These are phyloP conservation scores for Artemisia tridentata DNA, from an alignment of 129 eudicot genomes.

Conservation along the genomic window DNA sequence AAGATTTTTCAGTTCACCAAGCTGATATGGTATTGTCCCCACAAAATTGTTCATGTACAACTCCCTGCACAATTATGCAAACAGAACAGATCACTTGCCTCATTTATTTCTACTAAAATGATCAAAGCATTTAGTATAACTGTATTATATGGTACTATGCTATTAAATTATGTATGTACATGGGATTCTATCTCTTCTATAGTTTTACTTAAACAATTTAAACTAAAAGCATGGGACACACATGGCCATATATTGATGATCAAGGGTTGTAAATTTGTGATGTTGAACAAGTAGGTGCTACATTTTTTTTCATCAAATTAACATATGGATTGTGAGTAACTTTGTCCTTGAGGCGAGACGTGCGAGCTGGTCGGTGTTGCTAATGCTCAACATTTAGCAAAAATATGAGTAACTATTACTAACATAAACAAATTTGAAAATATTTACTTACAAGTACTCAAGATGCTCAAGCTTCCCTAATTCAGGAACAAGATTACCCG, in stretches of 20 bases:
- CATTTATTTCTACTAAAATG: constrained; percentile 5
- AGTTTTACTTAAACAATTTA: not conserved
- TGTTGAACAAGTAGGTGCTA: not conserved
- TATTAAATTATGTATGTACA: not conserved
- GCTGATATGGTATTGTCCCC: constrained; percentile 57
- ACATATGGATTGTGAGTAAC: no score
- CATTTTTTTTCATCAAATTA: no score
- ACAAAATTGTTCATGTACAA: constrained; percentile 65
- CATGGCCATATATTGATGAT: not conserved
- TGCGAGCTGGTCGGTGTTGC: no score
- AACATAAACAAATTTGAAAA: not conserved
- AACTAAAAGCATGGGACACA: not conserved
- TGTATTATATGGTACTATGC: not conserved
- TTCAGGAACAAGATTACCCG: constrained; percentile 69
- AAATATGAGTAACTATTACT: no score
- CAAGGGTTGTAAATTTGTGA: not conserved
- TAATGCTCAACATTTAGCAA: no score
- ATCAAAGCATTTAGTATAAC: constrained; percentile 5
- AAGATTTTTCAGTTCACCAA: constrained; percentile 57
- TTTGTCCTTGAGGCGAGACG: no score
- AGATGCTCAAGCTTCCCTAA: constrained; percentile 66
- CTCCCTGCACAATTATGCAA: constrained; percentile 44
- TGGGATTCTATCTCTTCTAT: not conserved
- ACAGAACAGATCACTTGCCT: constrained; percentile 14
- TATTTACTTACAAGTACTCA: constrained; percentile 62